Evolutionary conservation across 2,329 filamentous ascomycete species (phyloP).

Genomic region (Phoma herbarum): DNA sequence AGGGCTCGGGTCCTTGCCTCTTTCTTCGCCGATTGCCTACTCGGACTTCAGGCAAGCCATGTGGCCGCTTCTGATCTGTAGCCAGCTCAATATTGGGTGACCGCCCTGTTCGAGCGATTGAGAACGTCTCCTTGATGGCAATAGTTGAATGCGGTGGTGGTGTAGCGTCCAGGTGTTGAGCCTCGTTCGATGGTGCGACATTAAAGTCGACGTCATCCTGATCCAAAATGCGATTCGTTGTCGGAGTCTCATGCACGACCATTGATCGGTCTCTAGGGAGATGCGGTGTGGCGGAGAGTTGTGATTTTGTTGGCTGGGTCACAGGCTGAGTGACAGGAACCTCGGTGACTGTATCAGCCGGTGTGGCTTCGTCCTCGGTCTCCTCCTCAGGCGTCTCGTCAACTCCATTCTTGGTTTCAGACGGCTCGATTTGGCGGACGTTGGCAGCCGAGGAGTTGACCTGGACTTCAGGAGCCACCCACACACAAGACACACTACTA

Average conservation of each 20-base stretch:
- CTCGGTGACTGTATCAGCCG: conserved; percentile 30
- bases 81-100: conserved; percentile 9
- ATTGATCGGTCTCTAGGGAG: conserved; percentile 35
- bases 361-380: conserved; percentile 38
- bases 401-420: conserved; percentile 8
- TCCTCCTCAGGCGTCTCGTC: conserved; percentile 27
- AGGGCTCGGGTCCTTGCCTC: conserved; percentile 18
- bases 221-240: conserved; percentile 27
- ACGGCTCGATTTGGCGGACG: conserved; percentile 9
- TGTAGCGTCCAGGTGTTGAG: background rate
- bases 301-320: conserved; percentile 20
- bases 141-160: background rate
- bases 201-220: conserved; percentile 2
- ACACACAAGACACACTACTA: conserved; percentile 27
- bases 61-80: conserved; percentile 1
- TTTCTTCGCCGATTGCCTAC: conserved; percentile 26
- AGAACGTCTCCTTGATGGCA: conserved; percentile 14
- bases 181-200: conserved; percentile 8
- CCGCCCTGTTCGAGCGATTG: conserved; percentile 31
- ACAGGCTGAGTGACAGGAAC: conserved; percentile 28
- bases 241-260: conserved; percentile 48
- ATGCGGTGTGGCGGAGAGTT: conserved; percentile 34
- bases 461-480: conserved; percentile 37
- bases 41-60: conserved; percentile 13
- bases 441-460: conserved; percentile 44